phyloP scores from a whole-genome alignment of 1,284 basidiomycete species.

The Austroboletus niveus region DNA sequence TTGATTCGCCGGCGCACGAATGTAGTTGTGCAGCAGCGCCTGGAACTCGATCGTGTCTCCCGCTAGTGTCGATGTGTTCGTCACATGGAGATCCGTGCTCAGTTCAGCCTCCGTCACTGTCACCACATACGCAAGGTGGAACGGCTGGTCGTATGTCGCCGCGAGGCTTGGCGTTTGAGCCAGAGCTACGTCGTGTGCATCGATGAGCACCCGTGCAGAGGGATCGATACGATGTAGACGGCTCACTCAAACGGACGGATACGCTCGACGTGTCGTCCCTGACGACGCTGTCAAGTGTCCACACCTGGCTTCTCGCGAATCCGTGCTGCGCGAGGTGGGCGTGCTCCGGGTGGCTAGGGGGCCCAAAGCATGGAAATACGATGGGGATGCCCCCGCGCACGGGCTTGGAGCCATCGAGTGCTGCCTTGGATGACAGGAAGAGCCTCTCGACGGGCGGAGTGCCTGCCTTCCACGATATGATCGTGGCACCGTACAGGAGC shows the following conservation, averaged over 20 bases:
- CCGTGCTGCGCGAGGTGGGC: constrained; percentile 78
- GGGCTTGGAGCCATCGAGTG: constrained; percentile 69
- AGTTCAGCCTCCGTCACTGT: constrained; percentile 75
- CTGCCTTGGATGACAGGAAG: constrained; percentile 75
- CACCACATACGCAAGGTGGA: constrained; percentile 75
- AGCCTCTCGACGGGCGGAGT: constrained; percentile 59
- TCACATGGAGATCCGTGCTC: constrained; percentile 76
- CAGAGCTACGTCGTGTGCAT: constrained; percentile 44
- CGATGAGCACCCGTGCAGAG: constrained; percentile 3
- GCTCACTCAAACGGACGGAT: constrained; percentile 70
- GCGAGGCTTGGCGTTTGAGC: constrained; percentile 58
- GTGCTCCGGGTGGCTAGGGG: constrained; percentile 73
- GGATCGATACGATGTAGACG: neutral
- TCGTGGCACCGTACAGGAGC: constrained; percentile 77
- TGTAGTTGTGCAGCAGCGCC: constrained; percentile 84
- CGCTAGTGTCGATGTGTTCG: constrained; percentile 55
- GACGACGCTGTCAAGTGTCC: constrained; percentile 65
- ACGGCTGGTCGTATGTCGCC: constrained; percentile 57
- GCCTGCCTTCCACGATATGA: constrained; percentile 73
- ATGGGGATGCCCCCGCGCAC: constrained; percentile 85
- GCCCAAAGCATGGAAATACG: constrained; percentile 85
- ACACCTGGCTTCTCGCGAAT: constrained; percentile 73
- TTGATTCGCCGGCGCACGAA: constrained; percentile 61
- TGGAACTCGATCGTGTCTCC: constrained; percentile 71
- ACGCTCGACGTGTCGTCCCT: constrained; percentile 72